A percentile compares a stretch with the other conserved stretches of the same genome.
phyloP scores from a whole-genome alignment of 192 early-diverging fungal species.

The Geranomyces variabilis region DNA sequence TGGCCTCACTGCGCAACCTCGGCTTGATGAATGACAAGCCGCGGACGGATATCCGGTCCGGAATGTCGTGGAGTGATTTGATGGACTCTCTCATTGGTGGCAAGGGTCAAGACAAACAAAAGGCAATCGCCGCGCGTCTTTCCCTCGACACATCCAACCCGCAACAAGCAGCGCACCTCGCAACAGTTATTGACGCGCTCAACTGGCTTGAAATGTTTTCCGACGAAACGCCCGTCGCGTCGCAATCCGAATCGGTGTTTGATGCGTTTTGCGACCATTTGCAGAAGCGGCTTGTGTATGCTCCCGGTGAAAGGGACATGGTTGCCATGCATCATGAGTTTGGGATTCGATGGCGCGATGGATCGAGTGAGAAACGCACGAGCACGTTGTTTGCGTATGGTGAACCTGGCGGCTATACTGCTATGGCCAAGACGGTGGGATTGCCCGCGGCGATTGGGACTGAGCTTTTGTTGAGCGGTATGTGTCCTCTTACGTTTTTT shows the following conservation, averaged over 20 bases:
- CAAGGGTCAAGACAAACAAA: slow-evolving; percentile 1
- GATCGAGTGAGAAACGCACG: slow-evolving; percentile 64
- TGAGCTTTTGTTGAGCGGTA: slow-evolving; percentile 89
- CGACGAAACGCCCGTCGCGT: slow-evolving; percentile 22
- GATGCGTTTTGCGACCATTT: slow-evolving; percentile 86
- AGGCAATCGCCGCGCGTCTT: slow-evolving; percentile 19
- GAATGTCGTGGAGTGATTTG: slow-evolving; percentile 32
- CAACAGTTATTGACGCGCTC: slow-evolving; percentile 58
- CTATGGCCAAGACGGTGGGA: slow-evolving; percentile 98
- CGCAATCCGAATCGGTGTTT: slow-evolving; percentile 55
- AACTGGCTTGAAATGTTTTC: slow-evolving; percentile 53
- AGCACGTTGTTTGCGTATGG: slow-evolving; percentile 94
- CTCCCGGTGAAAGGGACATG: slow-evolving; percentile 84
- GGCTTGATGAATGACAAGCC: slow-evolving; percentile 72
- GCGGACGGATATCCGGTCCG: slow-evolving; percentile 33
- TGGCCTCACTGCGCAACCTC: slow-evolving; percentile 75
- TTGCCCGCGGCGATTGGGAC: slow-evolving; percentile 95
- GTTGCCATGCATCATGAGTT: slow-evolving; percentile 95
- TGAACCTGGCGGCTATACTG: slow-evolving; percentile 81
- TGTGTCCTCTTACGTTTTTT: slow-evolving; percentile 1
- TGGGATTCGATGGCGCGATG: slow-evolving; percentile 72
- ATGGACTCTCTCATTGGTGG: slow-evolving; percentile 24
- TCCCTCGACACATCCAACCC: neutral
- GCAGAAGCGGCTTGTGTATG: slow-evolving; percentile 76
- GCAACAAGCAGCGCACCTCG: slow-evolving; percentile 30